A percentile compares a stretch with the other conserved stretches of the same genome.
Conservation (phyloP, 2,329 filamentous ascomycete genomes). For the Coleophoma cylindrospora region DNA sequence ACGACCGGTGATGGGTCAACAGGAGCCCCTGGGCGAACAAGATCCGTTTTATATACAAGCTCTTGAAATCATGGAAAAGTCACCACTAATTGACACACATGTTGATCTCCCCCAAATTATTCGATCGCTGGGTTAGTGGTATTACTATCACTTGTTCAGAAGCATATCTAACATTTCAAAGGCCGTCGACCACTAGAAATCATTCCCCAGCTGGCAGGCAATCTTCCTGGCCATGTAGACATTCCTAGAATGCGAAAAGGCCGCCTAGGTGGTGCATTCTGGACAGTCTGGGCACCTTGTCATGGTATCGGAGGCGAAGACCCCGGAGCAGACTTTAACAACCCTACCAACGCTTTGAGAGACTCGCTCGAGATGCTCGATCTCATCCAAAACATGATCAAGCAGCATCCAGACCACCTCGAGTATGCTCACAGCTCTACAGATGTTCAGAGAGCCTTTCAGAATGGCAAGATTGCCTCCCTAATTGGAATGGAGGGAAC, state of each 20-base stretch:
- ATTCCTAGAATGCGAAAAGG: conserved; percentile 16
- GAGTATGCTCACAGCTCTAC: neutral
- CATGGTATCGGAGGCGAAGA: conserved; percentile 1
- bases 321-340: conserved; percentile 10
- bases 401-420: neutral
- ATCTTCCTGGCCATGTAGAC: conserved; percentile 15
- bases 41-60: no score
- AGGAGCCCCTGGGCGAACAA: no score
- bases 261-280: conserved; percentile 21
- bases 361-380: conserved; percentile 53
- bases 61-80: no score
- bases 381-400: conserved; percentile 42
- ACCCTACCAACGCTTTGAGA: conserved; percentile 28
- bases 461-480: conserved; percentile 41
- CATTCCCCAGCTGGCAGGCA: no score
- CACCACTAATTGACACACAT: no score
- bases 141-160: no score
- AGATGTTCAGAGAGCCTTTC: conserved; percentile 22
- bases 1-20: no score
- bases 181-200: no score
- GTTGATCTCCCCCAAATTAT: no score
- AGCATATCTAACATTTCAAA: no score
- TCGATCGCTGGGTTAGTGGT: no score
- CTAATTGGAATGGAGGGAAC: conserved; percentile 57
- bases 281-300: conserved; percentile 20